These are phyloP conservation scores for Phellopilus nigrolimitatus DNA, from an alignment of 1,284 basidiomycete species.

Conservation along the genomic window DNA sequence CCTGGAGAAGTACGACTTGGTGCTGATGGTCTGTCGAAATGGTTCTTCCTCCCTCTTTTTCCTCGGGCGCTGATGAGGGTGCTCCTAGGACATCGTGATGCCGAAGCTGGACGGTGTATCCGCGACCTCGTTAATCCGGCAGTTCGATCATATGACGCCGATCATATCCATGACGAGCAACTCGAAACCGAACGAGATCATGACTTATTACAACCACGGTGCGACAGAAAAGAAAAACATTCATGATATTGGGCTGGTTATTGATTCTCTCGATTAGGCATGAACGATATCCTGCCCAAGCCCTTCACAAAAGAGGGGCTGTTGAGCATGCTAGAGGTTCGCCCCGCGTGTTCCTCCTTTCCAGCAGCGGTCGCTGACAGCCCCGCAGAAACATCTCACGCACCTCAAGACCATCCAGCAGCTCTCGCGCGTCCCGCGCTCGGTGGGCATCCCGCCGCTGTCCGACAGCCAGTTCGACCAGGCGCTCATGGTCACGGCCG, in stretches of 20 bases:
- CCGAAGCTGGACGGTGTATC: constrained; percentile 87
- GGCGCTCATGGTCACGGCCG: constrained; percentile 37
- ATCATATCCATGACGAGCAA: constrained; percentile 98
- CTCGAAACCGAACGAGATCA: constrained; percentile 85
- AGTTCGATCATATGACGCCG: constrained; percentile 92
- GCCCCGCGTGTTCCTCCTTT: constrained; percentile 20
- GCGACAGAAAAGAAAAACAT: neutral
- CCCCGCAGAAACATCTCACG: constrained; percentile 78
- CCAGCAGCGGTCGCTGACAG: too few species aligned
- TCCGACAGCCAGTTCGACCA: constrained; percentile 59
- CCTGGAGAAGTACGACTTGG: constrained; percentile 89
- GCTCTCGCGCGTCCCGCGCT: constrained; percentile 66
- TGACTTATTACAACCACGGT: constrained; percentile 62
- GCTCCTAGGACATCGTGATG: constrained; percentile 83
- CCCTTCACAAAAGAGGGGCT: constrained; percentile 93
- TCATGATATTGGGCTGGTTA: neutral
- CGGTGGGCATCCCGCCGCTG: constrained; percentile 68
- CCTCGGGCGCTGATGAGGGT: neutral
- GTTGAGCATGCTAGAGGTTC: constrained; percentile 85
- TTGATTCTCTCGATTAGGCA: constrained; percentile 43
- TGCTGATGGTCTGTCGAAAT: constrained; percentile 74
- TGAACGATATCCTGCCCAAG: constrained; percentile 98
- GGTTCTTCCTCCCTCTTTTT: neutral
- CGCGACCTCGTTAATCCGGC: constrained; percentile 88
- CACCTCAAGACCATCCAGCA: constrained; percentile 90